Base-by-base conservation (phyloP, 2,329 filamentous ascomycete genomes). In the Alternaria brassicae region DNA sequence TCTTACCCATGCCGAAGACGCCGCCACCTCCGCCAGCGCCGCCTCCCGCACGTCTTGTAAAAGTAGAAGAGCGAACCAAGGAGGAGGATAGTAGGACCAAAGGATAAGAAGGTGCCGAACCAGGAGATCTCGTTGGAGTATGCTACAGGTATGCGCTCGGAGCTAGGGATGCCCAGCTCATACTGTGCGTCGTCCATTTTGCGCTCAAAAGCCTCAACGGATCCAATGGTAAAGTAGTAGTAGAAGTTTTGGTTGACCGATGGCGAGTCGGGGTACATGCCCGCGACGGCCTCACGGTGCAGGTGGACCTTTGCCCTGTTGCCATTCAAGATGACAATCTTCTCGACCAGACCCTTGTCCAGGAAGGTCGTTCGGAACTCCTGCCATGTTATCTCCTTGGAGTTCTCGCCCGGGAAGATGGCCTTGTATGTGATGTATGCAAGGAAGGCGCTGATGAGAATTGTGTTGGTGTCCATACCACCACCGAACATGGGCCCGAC, bases 141-240 rank as follows among this genome's bases (percentile, higher is more conserved):
- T 72, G 90, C 91, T 59, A 99, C 91, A 0, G 95, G 94, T 70
- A 99, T 97, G 62, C 93, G 89, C 77, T 99, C 93, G n/a, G 86
- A 85, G 44, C 85, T 85, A 0, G 95, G 93, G 57, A 99, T 97
- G 39, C 88, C 88, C 32, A 99, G 86, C 74, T 97, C 91, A 54
- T 89, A 82, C 78, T 99, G 95, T 32, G 94, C 93, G 64, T 92
- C 87, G 62, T 98, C 94, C 53, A 99, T 82, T 74, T 90, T 89
- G 74, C 89, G 86, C 82, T 99, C 95, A 67, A 99, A 99, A 8
- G 90, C 89, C 65, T 99, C 94, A 27, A 96, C 88, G 0, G 93
- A 97, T 50, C 95, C 95, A 72, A 99, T 97, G 58, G 91, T 92
- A 84, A 99, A 98, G 80, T 92, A 93, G 80, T 97, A 97, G 80